Base-by-base conservation (phyloP, 2,329 filamentous ascomycete species). In the Talaromyces sp. region DNA sequence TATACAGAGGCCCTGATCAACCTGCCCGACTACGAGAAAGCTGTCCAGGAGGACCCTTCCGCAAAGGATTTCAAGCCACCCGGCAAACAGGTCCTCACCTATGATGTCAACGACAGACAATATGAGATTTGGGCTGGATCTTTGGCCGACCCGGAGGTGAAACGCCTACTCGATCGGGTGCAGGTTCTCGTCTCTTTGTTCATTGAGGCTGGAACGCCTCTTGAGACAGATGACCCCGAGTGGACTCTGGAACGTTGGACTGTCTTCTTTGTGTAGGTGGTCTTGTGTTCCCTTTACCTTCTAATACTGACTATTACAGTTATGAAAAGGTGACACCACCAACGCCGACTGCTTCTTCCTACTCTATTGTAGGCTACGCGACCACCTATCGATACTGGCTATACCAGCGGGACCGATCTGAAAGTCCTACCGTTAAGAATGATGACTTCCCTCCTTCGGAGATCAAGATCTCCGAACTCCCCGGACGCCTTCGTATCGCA, bases 321-420 rank as follows among this genome's bases (percentile, higher is more conserved):
- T 83, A 87, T 63, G 88, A 88, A 67, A 82, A 82, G 55, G 63
- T 71, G 13, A 64, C 65, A 27, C 71, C 73, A 27, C 65, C 74
- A 3, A 74, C 75, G 1, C 71, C 79, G 10, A 75, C 73, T 9
- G 78, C 76, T 48, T 81, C 79, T 13, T 77, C 82, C n/a, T 96
- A 97, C 70, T 83, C 85, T 2, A 90, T 99, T 60, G 86, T 90
- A 32, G 94, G 94, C 52, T 97, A 95, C 73, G 87, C 88, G 14
- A 97, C 93, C 1, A 87, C 93, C 30, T 97, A 97, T 73, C 86
- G 90, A 45, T 93, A 91, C 76, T 96, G 88, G 79, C 76, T 80
- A 54, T 78, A 74, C 51, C 73, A 76, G 45, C 72, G 72, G 53
- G 65, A 70, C 49, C 49, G 56, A 11, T 67, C 70, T 14, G 63